Conservation (phyloP, 768 basidiomycete genomes). For the Lactarius trivialis region DNA sequence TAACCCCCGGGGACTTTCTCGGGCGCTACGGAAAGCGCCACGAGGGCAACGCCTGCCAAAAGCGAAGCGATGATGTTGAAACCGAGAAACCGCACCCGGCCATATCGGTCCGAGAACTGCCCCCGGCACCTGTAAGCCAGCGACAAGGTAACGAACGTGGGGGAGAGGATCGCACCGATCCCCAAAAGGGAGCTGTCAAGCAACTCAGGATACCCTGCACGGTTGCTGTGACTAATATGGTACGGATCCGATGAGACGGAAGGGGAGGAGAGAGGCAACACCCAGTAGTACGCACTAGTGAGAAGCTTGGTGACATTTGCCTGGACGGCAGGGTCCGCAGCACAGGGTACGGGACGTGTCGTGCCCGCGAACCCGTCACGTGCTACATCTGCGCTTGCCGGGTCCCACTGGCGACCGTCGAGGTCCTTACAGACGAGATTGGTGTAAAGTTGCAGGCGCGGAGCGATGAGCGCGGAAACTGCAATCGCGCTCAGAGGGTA, state of each 20-base stretch:
- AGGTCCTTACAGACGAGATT: conserved; percentile 56
- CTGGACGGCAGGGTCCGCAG: conserved; percentile 64
- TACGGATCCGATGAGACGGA: not conserved
- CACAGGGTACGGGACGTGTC: conserved; percentile 37
- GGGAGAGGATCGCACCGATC: conserved; percentile 48
- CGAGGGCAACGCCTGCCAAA: conserved; percentile 55
- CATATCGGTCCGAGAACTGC: conserved; percentile 74
- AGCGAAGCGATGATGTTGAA: conserved; percentile 57
- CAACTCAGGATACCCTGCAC: conserved; percentile 68
- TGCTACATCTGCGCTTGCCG: not conserved
- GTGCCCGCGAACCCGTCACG: not conserved
- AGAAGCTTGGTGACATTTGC: conserved; percentile 63
- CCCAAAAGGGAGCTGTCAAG: conserved; percentile 83
- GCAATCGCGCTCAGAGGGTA: conserved; percentile 52
- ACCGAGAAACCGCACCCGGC: conserved; percentile 59
- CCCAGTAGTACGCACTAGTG: conserved; percentile 45
- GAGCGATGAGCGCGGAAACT: conserved; percentile 53
- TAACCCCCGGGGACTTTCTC: conserved; percentile 70
- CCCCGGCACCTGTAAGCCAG: not conserved
- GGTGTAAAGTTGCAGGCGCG: conserved; percentile 71
- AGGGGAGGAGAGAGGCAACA: no score
- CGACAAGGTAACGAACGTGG: not conserved
- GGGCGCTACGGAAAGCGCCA: conserved; percentile 56
- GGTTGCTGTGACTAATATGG: conserved; percentile 49
- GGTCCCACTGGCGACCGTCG: not conserved